Conservation (phyloP, 495 filamentous ascomycete genomes). For the Parathielavia appendiculata region DNA sequence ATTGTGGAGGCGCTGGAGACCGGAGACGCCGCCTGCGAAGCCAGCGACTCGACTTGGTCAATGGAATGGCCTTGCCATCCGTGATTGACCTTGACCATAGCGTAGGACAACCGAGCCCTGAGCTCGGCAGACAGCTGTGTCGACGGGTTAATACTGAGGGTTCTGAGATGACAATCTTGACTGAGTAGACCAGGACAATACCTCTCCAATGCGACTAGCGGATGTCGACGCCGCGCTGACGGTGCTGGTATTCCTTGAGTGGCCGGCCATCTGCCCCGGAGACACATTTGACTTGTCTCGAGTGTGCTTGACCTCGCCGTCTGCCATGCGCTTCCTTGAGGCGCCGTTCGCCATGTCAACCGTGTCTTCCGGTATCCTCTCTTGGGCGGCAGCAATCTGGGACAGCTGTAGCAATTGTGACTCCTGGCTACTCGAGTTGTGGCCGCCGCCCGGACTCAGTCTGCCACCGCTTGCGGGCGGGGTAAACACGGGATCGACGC, state of each 20-base stretch:
- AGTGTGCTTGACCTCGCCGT: slow-evolving; percentile 55
- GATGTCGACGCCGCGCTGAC: slow-evolving; percentile 50
- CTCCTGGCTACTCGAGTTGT: slow-evolving; percentile 39
- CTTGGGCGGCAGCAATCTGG: slow-evolving; percentile 48
- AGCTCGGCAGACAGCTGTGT: slow-evolving; percentile 68
- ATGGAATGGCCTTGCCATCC: slow-evolving; percentile 69
- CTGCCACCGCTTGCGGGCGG: slow-evolving; percentile 44
- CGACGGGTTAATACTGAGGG: slow-evolving; percentile 20
- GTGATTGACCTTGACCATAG: slow-evolving; percentile 84
- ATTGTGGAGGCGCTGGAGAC: slow-evolving; percentile 51
- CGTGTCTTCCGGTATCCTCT: slow-evolving; percentile 37
- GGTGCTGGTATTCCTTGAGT: slow-evolving; percentile 65
- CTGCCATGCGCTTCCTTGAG: slow-evolving; percentile 58
- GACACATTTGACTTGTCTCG: slow-evolving; percentile 36
- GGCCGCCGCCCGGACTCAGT: slow-evolving; percentile 34
- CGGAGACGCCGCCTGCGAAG: slow-evolving; percentile 57
- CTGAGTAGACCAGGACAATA: slow-evolving; percentile 30
- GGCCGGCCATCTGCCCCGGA: slow-evolving; percentile 40
- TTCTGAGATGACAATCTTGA: neutral
- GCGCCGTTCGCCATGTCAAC: slow-evolving; percentile 25
- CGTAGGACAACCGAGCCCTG: slow-evolving; percentile 75
- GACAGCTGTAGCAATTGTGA: slow-evolving; percentile 51
- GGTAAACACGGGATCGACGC: slow-evolving; percentile 43
- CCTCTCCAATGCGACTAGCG: slow-evolving; percentile 68
- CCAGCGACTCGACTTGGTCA: slow-evolving; percentile 63